phyloP scores from a whole-genome alignment of 2,329 filamentous ascomycete genomes.

The Phialemoniopsis sp. region DNA sequence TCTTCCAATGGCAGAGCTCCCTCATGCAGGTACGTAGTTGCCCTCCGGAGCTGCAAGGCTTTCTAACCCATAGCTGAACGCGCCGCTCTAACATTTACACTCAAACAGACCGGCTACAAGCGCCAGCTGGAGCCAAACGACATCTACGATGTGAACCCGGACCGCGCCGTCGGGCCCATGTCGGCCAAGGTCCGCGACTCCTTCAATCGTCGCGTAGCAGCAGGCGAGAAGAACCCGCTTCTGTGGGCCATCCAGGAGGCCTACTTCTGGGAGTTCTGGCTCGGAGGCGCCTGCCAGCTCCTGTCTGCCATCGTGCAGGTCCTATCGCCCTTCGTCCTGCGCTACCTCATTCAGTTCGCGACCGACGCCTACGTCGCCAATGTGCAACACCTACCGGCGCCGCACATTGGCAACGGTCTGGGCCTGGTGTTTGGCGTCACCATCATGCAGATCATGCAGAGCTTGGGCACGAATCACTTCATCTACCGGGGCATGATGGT shows the following conservation, averaged over 20 bases:
- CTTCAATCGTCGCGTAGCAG: constrained; percentile 64
- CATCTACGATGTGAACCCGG: constrained; percentile 83
- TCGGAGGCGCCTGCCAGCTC: constrained; percentile 77
- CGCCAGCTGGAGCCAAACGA: constrained; percentile 79
- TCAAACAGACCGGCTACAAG: constrained; percentile 81
- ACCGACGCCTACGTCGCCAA: constrained; percentile 71
- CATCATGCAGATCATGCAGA: constrained; percentile 79
- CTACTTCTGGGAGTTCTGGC: constrained; percentile 77
- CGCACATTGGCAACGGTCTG: constrained; percentile 70
- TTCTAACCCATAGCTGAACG: no score
- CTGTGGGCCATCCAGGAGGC: constrained; percentile 82
- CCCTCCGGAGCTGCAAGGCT: no score
- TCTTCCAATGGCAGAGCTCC: constrained; percentile 87
- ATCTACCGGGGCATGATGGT: constrained; percentile 91
- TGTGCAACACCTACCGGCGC: constrained; percentile 43
- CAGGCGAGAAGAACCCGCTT: constrained; percentile 69
- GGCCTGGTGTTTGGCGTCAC: constrained; percentile 83
- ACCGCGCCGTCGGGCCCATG: constrained; percentile 67
- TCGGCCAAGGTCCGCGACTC: constrained; percentile 61
- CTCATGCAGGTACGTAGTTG: constrained; percentile 76
- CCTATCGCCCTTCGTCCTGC: constrained; percentile 77
- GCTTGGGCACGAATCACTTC: constrained; percentile 81
- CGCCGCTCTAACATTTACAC: no score
- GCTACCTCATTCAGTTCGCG: constrained; percentile 84
- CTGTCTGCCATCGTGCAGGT: constrained; percentile 72